phyloP scores from a whole-genome alignment of 352 stramenopile species.

The Blastocystis sp. region DNA sequence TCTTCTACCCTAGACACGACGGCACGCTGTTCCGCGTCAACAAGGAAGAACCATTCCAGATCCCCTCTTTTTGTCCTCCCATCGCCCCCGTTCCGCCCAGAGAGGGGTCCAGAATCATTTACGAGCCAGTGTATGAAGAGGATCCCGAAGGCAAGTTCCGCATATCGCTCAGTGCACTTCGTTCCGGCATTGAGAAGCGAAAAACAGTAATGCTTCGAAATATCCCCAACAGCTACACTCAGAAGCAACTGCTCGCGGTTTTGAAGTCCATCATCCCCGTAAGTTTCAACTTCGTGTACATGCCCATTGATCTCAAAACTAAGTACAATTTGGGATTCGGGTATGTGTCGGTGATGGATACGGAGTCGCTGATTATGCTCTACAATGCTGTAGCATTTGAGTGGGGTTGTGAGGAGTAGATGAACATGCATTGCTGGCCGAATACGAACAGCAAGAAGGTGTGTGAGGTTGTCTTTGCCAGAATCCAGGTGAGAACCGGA shows the following conservation, averaged over 20 bases:
- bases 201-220: constrained; percentile 55
- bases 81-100: too few relatives aligned
- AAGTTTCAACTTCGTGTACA: constrained; percentile 23
- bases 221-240: constrained; percentile 60
- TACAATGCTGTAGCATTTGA: neutral
- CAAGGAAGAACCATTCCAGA: too few relatives aligned
- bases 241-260: neutral
- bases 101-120: too few relatives aligned
- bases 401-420: neutral
- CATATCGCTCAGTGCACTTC: constrained; percentile 23
- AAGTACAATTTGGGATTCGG: constrained; percentile 35
- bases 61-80: too few relatives aligned
- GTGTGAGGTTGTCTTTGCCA: constrained; percentile 24
- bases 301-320: constrained; percentile 16
- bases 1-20: too few relatives aligned
- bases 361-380: neutral
- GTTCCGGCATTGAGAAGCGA: constrained; percentile 14
- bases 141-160: constrained; percentile 24
- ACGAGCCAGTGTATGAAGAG: too few relatives aligned
- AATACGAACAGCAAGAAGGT: constrained; percentile 46
- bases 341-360: constrained; percentile 25
- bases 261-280: neutral
- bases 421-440: constrained; percentile 17
- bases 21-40: too few relatives aligned
- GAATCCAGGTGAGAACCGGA: neutral